These are phyloP conservation scores for Alternaria alternata DNA, from an alignment of 2,329 filamentous ascomycete genomes.

Conservation along the genomic window DNA sequence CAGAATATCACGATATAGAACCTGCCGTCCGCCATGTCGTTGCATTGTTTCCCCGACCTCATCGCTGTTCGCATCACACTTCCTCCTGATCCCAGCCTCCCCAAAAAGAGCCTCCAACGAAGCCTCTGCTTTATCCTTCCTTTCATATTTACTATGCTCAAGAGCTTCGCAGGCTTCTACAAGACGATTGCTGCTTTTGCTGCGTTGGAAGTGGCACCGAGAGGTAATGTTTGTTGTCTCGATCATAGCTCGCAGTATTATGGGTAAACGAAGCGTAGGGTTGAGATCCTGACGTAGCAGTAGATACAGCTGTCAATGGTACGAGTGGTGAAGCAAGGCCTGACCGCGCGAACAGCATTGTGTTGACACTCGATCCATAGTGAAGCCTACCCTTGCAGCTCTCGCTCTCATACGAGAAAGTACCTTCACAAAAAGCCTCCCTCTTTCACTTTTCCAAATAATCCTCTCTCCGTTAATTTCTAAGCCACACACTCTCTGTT, in stretches of 20 bases:
- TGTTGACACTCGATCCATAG: not conserved
- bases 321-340: not conserved
- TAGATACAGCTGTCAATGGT: not conserved
- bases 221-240: not conserved
- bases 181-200: not conserved
- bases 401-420: not conserved
- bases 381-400: not conserved
- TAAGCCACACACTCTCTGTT: too few relatives aligned
- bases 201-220: not conserved
- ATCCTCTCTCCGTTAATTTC: not conserved
- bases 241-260: not conserved
- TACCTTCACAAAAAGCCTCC: not conserved
- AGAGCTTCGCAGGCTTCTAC: not conserved
- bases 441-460: not conserved
- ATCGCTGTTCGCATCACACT: not conserved
- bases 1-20: not conserved
- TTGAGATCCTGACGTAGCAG: not conserved
- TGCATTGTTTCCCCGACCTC: not conserved
- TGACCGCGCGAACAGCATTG: not conserved
- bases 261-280: not conserved
- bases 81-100: not conserved
- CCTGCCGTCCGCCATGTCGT: not conserved
- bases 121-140: not conserved
- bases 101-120: not conserved
- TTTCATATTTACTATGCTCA: not conserved